These are phyloP conservation scores for Lanmaoa rubissima DNA, from an alignment of 768 basidiomycete genomes.

Conservation along the genomic window DNA sequence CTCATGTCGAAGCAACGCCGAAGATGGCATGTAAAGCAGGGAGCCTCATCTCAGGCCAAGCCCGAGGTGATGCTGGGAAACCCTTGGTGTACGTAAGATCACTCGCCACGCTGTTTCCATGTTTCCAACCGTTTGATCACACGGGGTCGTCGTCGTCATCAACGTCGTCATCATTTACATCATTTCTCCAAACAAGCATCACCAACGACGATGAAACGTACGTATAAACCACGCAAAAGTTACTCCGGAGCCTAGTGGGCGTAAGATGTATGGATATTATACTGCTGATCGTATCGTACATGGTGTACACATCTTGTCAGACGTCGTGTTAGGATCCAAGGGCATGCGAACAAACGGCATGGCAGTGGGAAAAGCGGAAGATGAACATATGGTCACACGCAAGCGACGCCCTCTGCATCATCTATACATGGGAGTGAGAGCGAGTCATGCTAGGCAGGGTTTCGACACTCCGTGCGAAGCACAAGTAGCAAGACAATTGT, in stretches of 20 bases:
- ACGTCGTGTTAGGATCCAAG: constrained; percentile 11
- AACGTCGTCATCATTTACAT: constrained; percentile 9
- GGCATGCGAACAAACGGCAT: constrained; percentile 19
- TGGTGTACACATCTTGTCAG: constrained; percentile 22
- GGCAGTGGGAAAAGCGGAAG: constrained; percentile 16
- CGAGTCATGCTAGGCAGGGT: background rate
- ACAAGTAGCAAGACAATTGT: constrained; percentile 8
- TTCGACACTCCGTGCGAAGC: constrained; percentile 5
- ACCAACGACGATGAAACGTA: background rate
- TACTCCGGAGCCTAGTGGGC: constrained; percentile 4
- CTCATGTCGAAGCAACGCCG: background rate
- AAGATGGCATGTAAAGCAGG: background rate
- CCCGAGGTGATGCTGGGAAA: background rate
- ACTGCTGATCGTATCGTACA: constrained; percentile 28
- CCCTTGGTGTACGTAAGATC: background rate
- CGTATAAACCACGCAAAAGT: background rate
- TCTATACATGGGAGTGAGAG: constrained; percentile 19
- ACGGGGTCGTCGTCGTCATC: background rate
- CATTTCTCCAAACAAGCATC: background rate
- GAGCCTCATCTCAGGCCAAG: background rate
- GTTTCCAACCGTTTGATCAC: background rate
- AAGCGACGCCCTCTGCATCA: constrained; percentile 17
- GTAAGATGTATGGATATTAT: constrained; percentile 23
- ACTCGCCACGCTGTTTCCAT: constrained; percentile 10
- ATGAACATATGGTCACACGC: constrained; percentile 21